Percentiles rank a stretch among this genome's conserved stretches.
phyloP scores from a whole-genome alignment of 2,329 filamentous ascomycete species.

The Nemania bipapillata region DNA sequence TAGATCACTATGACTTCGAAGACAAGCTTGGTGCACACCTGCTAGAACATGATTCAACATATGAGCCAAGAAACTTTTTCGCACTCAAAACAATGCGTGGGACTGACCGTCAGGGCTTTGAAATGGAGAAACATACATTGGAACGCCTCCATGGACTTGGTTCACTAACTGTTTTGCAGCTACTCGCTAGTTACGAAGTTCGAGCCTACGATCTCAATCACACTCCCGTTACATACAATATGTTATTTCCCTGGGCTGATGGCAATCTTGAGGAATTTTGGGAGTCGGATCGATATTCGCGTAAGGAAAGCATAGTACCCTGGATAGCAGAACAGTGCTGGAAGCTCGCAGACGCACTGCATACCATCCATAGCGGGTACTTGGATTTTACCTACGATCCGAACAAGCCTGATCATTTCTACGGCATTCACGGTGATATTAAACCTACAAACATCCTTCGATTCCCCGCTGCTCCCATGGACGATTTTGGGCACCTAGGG shows the following conservation, averaged over 20 bases:
- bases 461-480: not conserved
- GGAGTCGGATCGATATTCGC: not conserved
- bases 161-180: not conserved
- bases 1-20: not conserved
- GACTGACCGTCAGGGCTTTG: not conserved
- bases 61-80: not conserved
- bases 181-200: not conserved
- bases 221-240: slow-evolving; percentile 1
- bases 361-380: not conserved
- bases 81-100: not conserved
- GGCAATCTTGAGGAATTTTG: not conserved
- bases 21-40: not conserved
- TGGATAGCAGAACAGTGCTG: slow-evolving; percentile 9
- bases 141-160: not conserved
- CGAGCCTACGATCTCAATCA: not conserved
- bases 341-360: not conserved
- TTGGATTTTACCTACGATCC: not conserved
- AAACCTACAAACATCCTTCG: not conserved
- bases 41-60: not conserved
- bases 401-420: not conserved
- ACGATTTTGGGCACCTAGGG: not conserved
- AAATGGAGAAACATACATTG: not conserved
- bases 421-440: not conserved
- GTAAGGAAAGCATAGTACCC: not conserved
- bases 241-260: not conserved